A percentile compares a stretch with the other conserved stretches of the same genome.
Conservation (phyloP, 2,329 filamentous ascomycete species). For the Laburnicola sp. region DNA sequence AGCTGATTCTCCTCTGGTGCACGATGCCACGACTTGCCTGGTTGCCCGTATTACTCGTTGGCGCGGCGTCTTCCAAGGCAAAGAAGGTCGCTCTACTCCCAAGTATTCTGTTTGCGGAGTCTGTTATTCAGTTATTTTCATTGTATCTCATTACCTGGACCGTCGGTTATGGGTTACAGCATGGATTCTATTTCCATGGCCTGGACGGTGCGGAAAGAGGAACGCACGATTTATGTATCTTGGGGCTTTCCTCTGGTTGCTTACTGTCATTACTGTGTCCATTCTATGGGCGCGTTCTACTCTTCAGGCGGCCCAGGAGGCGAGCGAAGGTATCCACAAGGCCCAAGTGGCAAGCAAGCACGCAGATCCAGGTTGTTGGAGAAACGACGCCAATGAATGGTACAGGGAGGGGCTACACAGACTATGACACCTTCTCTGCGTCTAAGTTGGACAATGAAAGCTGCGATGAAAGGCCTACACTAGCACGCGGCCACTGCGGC, state of each 20-base stretch:
- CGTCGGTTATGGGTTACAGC: constrained; percentile 31
- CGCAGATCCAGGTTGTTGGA: no score
- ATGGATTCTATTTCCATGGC: constrained; percentile 30
- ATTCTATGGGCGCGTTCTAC: no score
- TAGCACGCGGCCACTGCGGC: no score
- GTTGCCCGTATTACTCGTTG: constrained; percentile 23
- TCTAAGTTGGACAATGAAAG: no score
- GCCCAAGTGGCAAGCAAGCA: no score
- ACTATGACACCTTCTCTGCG: no score
- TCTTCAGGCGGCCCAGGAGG: no score
- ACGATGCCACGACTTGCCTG: constrained; percentile 36
- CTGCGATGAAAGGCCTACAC: no score
- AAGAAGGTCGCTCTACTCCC: constrained; percentile 14
- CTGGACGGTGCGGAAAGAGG: constrained; percentile 17
- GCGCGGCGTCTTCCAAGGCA: constrained; percentile 13
- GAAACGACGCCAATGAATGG: no score
- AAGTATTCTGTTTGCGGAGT: constrained; percentile 31
- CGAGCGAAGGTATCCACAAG: no score
- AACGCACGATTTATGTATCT: constrained; percentile 33
- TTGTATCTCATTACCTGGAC: constrained; percentile 29
- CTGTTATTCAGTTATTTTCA: constrained; percentile 29
- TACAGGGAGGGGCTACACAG: no score
- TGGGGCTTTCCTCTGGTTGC: constrained; percentile 35
- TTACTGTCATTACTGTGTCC: constrained; percentile 15
- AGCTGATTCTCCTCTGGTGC: constrained; percentile 39